A percentile compares a stretch with the other conserved stretches of the same genome.
Conservation (phyloP, 495 filamentous ascomycete genomes). For the Bacidia rubella region DNA sequence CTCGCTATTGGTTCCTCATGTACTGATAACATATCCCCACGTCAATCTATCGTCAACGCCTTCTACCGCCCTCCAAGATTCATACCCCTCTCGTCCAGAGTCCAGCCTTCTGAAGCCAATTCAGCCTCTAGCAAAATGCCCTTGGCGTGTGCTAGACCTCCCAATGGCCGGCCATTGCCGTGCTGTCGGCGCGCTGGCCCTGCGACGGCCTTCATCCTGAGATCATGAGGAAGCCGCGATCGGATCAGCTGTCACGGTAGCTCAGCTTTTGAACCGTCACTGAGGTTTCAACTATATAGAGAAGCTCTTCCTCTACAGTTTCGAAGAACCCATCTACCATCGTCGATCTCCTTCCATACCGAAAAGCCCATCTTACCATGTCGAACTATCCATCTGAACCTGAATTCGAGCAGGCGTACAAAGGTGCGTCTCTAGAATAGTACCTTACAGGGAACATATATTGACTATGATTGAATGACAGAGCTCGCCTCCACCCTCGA, state of each 20-base stretch:
- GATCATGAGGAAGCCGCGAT: background rate
- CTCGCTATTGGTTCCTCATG: too few species aligned
- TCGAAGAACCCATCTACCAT: too few species aligned
- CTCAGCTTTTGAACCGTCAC: too few species aligned
- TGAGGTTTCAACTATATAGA: too few species aligned
- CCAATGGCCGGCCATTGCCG: background rate
- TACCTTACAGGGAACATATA: background rate
- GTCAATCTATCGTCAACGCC: background rate
- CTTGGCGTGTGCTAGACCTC: background rate
- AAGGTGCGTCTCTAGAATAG: constrained; percentile 42
- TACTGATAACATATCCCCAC: background rate
- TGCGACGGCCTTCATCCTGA: background rate
- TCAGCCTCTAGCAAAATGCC: background rate
- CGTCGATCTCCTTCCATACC: background rate
- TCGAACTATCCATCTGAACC: constrained; percentile 79
- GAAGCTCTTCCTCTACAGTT: background rate
- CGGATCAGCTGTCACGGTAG: background rate
- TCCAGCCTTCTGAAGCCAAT: background rate
- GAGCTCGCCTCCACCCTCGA: constrained; percentile 92
- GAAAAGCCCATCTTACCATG: constrained; percentile 37
- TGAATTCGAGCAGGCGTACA: constrained; percentile 98
- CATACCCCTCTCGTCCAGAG: background rate
- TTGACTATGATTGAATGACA: constrained; percentile 26
- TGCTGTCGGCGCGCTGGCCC: background rate
- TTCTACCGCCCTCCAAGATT: background rate